Base-by-base conservation (phyloP, 257 asterid species). In the Jacaranda copaia region DNA sequence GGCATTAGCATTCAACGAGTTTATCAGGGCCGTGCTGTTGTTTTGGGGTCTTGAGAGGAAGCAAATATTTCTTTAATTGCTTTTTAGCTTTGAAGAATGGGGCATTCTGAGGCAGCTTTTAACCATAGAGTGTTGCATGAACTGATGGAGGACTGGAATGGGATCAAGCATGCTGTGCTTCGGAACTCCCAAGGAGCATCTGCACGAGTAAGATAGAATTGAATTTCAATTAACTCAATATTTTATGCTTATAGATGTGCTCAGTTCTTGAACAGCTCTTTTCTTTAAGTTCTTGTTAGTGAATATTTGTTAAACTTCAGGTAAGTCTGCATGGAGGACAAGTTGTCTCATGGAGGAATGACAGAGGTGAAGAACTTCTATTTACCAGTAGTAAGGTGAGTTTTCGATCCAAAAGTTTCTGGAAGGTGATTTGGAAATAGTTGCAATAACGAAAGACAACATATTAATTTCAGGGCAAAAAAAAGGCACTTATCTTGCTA, bases 301-400 rank as follows among this genome's bases (percentile, higher is more conserved):
- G 75, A 66, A 70, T 42, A 52, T 80, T 63, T 70, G 43, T 18
- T 15, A 53, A 81, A 39, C 65, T 61, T 20, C 86, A 94, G 99
- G 92, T 94, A 46, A 92, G 97, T 84, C 80, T 94, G 88, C 88
- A 87, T 6, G 99, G 99, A 69, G 99, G 93, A 72, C 97, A 91
- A 81, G 92, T 94, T 74, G 81, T 90, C 81, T 94, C 99, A 0
- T 94, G 99, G 99, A 85, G 96, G 84, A 91, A 89, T 73, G 93
- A 84, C 45, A 88, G 89, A 60, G 99, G 99, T 43, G 98, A 94
- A 85, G 99, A 94, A 76, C 96, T 89, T 74, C 79, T 92, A 39
- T 94, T 94, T 84, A 89, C 93, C 77, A 92, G 92, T 80, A 89
- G 93, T 78, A 94, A 92, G 99, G 99, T 94, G 84, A 81, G 69